These are phyloP conservation scores for Hyphochytrium catenoides DNA, from an alignment of 352 stramenopile species.

Conservation along the genomic window DNA sequence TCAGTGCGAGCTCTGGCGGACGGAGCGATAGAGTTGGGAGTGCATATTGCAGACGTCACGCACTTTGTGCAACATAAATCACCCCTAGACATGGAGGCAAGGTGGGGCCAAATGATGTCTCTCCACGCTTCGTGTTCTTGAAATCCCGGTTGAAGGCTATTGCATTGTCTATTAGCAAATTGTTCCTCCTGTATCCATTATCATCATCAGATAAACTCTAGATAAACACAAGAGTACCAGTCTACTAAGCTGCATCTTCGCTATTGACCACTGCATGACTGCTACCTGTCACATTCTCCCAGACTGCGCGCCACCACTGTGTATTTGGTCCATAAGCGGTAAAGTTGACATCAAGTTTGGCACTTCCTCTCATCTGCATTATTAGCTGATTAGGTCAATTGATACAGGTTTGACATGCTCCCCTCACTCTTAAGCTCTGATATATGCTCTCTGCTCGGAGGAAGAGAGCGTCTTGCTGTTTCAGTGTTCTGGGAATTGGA, in stretches of 20 bases:
- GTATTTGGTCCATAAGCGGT: constrained; percentile 83
- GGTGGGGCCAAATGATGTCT: no score
- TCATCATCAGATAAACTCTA: no score
- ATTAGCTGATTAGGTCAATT: constrained; percentile 2
- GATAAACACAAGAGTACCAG: no score
- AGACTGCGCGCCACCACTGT: constrained; percentile 82
- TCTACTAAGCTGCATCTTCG: no score
- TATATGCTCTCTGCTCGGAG: constrained; percentile 71
- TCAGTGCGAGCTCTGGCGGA: constrained; percentile 41
- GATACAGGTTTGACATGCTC: constrained; percentile 74
- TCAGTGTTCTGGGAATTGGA: constrained; percentile 76
- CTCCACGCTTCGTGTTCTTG: no score
- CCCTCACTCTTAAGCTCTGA: constrained; percentile 59
- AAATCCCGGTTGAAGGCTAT: no score
- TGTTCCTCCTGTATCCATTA: no score
- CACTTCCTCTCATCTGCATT: no score
- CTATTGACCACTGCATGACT: no score
- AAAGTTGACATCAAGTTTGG: no score
- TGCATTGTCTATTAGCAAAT: no score
- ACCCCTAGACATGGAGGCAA: constrained; percentile 82
- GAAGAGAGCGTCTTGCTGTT: constrained; percentile 61
- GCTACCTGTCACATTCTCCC: no score
- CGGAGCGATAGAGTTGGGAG: constrained; percentile 69
- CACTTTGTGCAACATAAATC: constrained; percentile 91
- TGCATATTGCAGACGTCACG: constrained; percentile 98